Percentiles rank a stretch among this genome's conserved stretches.
Conservation (phyloP, 805 yeast genomes). For the Spathaspora girioi region DNA sequence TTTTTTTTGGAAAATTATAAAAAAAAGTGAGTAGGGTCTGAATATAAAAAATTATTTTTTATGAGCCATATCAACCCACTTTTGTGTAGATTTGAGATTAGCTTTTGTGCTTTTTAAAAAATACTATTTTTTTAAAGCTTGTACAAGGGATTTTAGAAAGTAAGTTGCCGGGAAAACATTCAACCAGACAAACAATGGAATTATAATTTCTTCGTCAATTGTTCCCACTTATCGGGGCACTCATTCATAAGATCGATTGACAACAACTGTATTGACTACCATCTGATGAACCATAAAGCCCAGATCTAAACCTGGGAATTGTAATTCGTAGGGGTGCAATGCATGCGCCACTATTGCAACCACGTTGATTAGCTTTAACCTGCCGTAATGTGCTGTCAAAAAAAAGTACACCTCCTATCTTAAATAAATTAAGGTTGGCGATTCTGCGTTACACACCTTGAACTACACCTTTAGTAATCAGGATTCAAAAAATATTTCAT, state of each 20-base stretch:
- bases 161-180: not conserved
- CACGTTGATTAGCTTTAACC: not conserved
- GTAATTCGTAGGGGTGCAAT: too few species aligned
- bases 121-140: not conserved
- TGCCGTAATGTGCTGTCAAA: not conserved
- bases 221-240: not conserved
- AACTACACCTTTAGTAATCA: not conserved
- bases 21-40: not conserved
- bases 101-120: not conserved
- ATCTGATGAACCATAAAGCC: not conserved
- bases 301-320: not conserved
- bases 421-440: not conserved
- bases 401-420: not conserved
- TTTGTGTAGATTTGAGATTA: not conserved
- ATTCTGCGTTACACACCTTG: not conserved
- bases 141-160: not conserved
- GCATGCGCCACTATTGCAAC: not conserved
- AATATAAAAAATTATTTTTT: not conserved
- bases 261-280: not conserved
- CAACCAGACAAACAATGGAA: not conserved
- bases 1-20: not conserved
- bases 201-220: not conserved
- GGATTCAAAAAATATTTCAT: not conserved
- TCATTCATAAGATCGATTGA: not conserved
- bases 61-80: not conserved